Percentiles rank a stretch among this genome's conserved stretches.
phyloP scores from a whole-genome alignment of 768 basidiomycete species.

The Podaxis sp. region DNA sequence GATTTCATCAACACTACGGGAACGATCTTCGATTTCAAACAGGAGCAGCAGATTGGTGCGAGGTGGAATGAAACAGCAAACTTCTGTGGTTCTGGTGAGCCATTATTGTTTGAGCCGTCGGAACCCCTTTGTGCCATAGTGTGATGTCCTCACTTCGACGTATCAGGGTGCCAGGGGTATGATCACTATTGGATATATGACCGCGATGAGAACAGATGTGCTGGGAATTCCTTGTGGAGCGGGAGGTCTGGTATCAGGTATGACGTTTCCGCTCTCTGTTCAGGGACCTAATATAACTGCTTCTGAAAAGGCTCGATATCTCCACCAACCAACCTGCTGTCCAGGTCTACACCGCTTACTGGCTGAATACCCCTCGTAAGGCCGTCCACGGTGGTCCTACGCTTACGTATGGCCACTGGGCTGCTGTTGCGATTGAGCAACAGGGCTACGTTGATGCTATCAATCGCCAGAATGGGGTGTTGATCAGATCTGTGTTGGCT shows the following conservation, averaged over 20 bases:
- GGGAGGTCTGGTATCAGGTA: constrained; percentile 49
- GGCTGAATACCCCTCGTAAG: constrained; percentile 48
- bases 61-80: constrained; percentile 33
- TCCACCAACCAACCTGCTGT: constrained; percentile 51
- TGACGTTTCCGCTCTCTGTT: constrained; percentile 27
- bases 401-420: constrained; percentile 38
- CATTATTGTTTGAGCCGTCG: background rate
- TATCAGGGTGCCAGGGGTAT: constrained; percentile 45
- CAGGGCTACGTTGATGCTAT: constrained; percentile 55
- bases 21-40: constrained; percentile 45
- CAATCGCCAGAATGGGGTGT: constrained; percentile 53
- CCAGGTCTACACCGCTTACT: constrained; percentile 49
- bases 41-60: constrained; percentile 29
- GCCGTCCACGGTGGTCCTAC: constrained; percentile 46
- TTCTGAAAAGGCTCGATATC: constrained; percentile 41
- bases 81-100: constrained; percentile 29
- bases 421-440: constrained; percentile 54
- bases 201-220: constrained; percentile 23
- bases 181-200: constrained; percentile 54
- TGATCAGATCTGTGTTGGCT: constrained; percentile 49
- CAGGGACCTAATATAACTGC: background rate
- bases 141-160: background rate
- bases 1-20: constrained; percentile 25
- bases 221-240: constrained; percentile 46
- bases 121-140: constrained; percentile 3